Evolutionary conservation across 2,329 filamentous ascomycete species (phyloP), one percentile per base, ranked within the genome.

Genomic region (Calonectria pteridis): DNA sequence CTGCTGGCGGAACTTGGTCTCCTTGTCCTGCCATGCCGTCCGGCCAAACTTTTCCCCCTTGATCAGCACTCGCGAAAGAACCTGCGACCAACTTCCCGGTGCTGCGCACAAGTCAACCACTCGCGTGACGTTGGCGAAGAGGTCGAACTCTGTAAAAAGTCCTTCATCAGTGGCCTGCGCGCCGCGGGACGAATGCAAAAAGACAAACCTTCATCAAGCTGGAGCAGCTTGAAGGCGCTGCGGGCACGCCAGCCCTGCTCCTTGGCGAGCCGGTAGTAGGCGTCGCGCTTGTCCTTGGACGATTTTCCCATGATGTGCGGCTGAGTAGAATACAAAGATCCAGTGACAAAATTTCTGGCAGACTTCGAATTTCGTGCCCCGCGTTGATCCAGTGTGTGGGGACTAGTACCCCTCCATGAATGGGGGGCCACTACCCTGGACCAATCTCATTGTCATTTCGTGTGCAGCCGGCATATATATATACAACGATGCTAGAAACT

Each of bases 201-300:
- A 13, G 13, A 73, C 80, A 73, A 73, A 92, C 91, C 91, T 87
- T 93, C 95, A 84, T 99, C 96, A 29, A 99, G 92, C 85, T 99
- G 97, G 16, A 99, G 92, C 29, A 99, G 91, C 86, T 99, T 99
- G 88, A 98, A 99, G 11, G 97, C 97, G 78, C 95, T 98, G 72
- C 97, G 91, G 33, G 97, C 97, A 43, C 97, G 94, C 96, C 97
- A 99, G 77, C 97, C 97, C 88, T 99, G 97, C 85, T 99, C 97
- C 86, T 99, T 99, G 23, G 97, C 97, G 11, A 99, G 94, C 68
- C 97, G 92, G 83, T 99, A 99, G 86, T 99, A 99, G 58, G 96
- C 96, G 84, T 99, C 97, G 67, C 97, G 94, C 87, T 99, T 99
- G 83, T 99, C 97, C 85, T 99, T 99, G 62, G 96, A 98, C 1